These are phyloP conservation scores for Cytospora piceae DNA, from an alignment of 2,329 filamentous ascomycete species.

Conservation along the genomic window DNA sequence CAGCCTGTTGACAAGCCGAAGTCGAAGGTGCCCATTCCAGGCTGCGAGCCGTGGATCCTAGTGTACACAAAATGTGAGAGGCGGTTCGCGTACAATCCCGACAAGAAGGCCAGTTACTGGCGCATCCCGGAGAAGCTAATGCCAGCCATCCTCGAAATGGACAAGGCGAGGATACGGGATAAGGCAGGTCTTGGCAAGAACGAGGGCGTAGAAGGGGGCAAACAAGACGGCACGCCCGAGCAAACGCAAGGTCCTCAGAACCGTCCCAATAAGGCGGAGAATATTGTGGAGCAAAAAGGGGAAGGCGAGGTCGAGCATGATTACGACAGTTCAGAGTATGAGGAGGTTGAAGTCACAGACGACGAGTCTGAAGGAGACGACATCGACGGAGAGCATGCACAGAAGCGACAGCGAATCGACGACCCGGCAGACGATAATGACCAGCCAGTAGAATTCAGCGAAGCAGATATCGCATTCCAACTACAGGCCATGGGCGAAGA, in stretches of 20 bases:
- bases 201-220: conserved; percentile 14
- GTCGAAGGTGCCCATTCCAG: conserved; percentile 77
- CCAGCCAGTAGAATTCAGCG: conserved; percentile 76
- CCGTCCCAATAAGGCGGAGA: conserved; percentile 31
- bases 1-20: conserved; percentile 80
- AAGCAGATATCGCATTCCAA: conserved; percentile 93
- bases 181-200: conserved; percentile 47
- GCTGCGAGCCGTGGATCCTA: conserved; percentile 83
- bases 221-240: conserved; percentile 30
- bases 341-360: conserved; percentile 72
- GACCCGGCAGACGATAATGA: conserved; percentile 44
- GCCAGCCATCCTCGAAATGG: conserved; percentile 73
- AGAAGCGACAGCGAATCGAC: conserved; percentile 54
- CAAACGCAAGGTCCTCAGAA: conserved; percentile 19
- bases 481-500: conserved; percentile 85
- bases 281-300: conserved; percentile 42
- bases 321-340: conserved; percentile 73
- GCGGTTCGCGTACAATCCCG: conserved; percentile 86
- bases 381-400: conserved; percentile 51
- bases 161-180: conserved; percentile 70
- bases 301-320: conserved; percentile 45
- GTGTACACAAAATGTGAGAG: conserved; percentile 91
- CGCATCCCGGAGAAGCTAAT: conserved; percentile 87
- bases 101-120: conserved; percentile 91
- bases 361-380: conserved; percentile 57